phyloP scores from a whole-genome alignment of 176 grass and related monocot species.

The Cymbopogon citratus region DNA sequence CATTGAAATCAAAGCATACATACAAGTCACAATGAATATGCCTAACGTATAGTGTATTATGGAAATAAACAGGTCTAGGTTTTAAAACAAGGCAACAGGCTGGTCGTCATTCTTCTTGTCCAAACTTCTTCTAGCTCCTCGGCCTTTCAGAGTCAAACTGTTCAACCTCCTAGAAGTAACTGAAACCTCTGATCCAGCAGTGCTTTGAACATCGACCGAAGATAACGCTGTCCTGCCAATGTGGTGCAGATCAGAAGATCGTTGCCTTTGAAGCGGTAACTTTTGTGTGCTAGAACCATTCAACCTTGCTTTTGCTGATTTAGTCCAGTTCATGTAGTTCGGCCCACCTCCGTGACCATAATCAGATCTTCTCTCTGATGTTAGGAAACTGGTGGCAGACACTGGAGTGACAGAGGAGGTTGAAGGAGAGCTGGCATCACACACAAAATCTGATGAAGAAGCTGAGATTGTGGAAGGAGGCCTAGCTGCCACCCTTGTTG shows the following conservation, averaged over 20 bases:
- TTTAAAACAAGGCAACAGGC: conserved; percentile 36
- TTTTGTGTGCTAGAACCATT: conserved; percentile 30
- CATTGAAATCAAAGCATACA: conserved; percentile 32
- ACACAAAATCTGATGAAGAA: conserved; percentile 55
- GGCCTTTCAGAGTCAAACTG: conserved; percentile 33
- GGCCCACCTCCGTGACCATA: conserved; percentile 26
- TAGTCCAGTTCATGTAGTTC: conserved; percentile 75
- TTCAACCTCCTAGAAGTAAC: conserved; percentile 48
- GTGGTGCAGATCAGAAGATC: conserved; percentile 32
- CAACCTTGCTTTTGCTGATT: conserved; percentile 70
- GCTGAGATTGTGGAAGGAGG: conserved; percentile 51
- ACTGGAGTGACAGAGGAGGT: conserved; percentile 66
- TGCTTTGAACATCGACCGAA: conserved; percentile 49
- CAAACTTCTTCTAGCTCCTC: conserved; percentile 43
- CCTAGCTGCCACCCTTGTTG: conserved; percentile 53
- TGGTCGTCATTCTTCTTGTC: conserved; percentile 61
- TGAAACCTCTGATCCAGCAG: conserved; percentile 37
- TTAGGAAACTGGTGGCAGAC: conserved; percentile 24
- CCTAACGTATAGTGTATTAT: conserved; percentile 20
- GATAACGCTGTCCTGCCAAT: conserved; percentile 45
- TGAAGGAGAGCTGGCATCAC: conserved; percentile 49
- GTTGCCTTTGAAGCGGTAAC: conserved; percentile 35
- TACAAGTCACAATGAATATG: conserved; percentile 31
- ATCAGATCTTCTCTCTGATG: conserved; percentile 39
- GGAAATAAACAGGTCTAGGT: conserved; percentile 13